phyloP scores from a whole-genome alignment of 805 yeast species.

The Candida nonsorbophila region DNA sequence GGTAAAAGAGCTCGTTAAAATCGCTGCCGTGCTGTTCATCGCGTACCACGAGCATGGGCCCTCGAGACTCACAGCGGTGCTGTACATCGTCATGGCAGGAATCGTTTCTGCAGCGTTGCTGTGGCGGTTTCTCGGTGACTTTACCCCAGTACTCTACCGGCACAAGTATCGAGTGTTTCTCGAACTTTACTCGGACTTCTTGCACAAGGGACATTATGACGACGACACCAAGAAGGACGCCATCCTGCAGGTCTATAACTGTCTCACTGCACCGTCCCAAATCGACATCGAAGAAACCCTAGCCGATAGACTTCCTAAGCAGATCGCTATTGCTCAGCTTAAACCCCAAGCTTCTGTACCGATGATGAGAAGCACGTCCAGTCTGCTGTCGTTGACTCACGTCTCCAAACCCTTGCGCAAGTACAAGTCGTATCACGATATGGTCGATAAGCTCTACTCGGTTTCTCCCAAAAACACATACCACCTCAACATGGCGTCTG shows the following conservation, averaged over 20 bases:
- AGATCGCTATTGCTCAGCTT: conserved; percentile 2
- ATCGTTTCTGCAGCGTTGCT: too few relatives aligned
- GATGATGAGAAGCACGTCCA: too few relatives aligned
- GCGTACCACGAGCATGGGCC: conserved; percentile 4
- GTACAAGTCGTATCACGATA: conserved; percentile 15
- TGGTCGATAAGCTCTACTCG: conserved; percentile 33
- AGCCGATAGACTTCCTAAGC: conserved; percentile 8
- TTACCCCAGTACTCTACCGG: conserved; percentile 6
- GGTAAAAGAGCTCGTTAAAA: conserved; percentile 6
- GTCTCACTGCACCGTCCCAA: too few relatives aligned
- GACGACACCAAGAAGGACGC: conserved; percentile 7
- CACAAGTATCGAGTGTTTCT: conserved; percentile 4
- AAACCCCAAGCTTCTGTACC: too few relatives aligned
- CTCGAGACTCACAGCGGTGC: too few relatives aligned
- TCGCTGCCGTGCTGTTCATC: conserved; percentile 6
- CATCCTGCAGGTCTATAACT: conserved; percentile 2
- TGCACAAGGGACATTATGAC: conserved; percentile 4
- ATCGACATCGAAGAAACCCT: conserved; percentile 2
- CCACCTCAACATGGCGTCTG: conserved; percentile 23
- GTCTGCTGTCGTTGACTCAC: too few relatives aligned
- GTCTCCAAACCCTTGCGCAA: conserved; percentile 6
- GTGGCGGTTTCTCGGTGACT: conserved; percentile 3
- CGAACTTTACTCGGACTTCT: conserved; percentile 7
- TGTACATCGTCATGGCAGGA: too few relatives aligned
- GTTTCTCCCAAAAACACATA: conserved; percentile 37